These are phyloP conservation scores for Eucalyptus marginata DNA, from an alignment of 345 rosid genomes.

Conservation along the genomic window DNA sequence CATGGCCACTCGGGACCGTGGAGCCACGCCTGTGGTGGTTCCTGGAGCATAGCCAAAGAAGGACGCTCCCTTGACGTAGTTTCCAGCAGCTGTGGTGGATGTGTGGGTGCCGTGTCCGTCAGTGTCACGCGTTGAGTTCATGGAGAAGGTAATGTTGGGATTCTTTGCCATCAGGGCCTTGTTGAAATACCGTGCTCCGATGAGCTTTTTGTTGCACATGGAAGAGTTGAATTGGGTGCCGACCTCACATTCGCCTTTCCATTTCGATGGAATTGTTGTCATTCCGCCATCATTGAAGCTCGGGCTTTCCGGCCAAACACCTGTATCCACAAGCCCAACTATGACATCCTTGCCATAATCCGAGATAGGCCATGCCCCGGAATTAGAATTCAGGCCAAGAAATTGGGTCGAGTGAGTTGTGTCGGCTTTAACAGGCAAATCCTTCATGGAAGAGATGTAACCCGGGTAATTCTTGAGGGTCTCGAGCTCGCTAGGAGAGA, in stretches of 20 bases:
- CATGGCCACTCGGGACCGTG: constrained; percentile 31
- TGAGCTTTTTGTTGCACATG: constrained; percentile 36
- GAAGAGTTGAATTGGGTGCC: constrained; percentile 32
- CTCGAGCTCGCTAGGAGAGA: constrained; percentile 19
- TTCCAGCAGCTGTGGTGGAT: constrained; percentile 44
- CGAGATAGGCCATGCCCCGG: constrained; percentile 20
- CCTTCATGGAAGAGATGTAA: constrained; percentile 13
- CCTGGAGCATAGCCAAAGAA: constrained; percentile 43
- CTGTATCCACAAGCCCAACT: constrained; percentile 31
- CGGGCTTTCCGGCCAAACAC: constrained; percentile 42
- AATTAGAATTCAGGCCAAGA: constrained; percentile 10
- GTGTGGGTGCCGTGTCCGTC: constrained; percentile 51
- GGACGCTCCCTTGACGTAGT: constrained; percentile 8
- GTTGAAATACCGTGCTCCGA: constrained; percentile 39
- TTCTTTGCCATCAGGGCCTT: constrained; percentile 17
- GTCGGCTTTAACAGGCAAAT: constrained; percentile 11
- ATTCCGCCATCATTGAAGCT: constrained; percentile 34
- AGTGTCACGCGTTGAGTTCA: constrained; percentile 36
- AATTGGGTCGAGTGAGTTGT: constrained; percentile 27
- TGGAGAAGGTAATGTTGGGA: constrained; percentile 14
- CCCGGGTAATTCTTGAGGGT: constrained; percentile 19
- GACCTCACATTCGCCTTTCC: constrained; percentile 37
- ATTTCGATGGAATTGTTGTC: constrained; percentile 16
- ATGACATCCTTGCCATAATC: constrained; percentile 26
- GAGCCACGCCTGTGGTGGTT: constrained; percentile 31